phyloP scores from a whole-genome alignment of 495 filamentous ascomycete species.

The Tuber calosporum region DNA sequence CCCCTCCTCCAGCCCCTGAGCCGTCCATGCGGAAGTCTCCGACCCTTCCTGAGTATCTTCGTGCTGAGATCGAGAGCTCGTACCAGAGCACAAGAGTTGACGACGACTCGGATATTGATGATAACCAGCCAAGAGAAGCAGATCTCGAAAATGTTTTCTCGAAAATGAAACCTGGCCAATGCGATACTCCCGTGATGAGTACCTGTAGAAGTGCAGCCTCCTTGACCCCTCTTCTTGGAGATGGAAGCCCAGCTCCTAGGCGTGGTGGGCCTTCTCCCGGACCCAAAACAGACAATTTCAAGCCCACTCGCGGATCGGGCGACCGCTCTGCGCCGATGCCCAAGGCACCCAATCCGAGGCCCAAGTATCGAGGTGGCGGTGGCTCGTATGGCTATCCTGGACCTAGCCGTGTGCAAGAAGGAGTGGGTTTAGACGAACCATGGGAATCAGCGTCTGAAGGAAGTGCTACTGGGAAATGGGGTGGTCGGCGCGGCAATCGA shows the following conservation, averaged over 20 bases:
- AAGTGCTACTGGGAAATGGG: background rate
- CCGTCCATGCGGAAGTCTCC: constrained; percentile 28
- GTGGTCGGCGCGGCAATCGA: constrained; percentile 10
- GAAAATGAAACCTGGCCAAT: constrained; percentile 31
- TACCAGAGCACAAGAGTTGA: constrained; percentile 27
- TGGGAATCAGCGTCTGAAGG: background rate
- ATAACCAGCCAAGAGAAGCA: constrained; percentile 35
- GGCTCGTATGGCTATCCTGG: background rate
- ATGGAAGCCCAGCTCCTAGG: constrained; percentile 27
- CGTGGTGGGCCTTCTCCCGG: constrained; percentile 20
- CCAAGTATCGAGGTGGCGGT: background rate
- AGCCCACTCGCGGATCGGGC: constrained; percentile 12
- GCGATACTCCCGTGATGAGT: constrained; percentile 37
- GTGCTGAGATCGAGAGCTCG: constrained; percentile 34
- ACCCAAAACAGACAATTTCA: constrained; percentile 20
- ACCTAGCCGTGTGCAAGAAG: background rate
- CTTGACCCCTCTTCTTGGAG: constrained; percentile 32
- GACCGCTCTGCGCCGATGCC: constrained; percentile 27
- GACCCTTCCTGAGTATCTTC: constrained; percentile 25
- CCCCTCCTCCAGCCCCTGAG: constrained; percentile 31
- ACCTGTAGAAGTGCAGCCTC: constrained; percentile 29
- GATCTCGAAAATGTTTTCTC: constrained; percentile 33
- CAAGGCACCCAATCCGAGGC: constrained; percentile 22
- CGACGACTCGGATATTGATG: constrained; percentile 37
- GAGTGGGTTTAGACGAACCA: background rate